Conservation (phyloP, 495 filamentous ascomycete species). For the Letharia columbiana region DNA sequence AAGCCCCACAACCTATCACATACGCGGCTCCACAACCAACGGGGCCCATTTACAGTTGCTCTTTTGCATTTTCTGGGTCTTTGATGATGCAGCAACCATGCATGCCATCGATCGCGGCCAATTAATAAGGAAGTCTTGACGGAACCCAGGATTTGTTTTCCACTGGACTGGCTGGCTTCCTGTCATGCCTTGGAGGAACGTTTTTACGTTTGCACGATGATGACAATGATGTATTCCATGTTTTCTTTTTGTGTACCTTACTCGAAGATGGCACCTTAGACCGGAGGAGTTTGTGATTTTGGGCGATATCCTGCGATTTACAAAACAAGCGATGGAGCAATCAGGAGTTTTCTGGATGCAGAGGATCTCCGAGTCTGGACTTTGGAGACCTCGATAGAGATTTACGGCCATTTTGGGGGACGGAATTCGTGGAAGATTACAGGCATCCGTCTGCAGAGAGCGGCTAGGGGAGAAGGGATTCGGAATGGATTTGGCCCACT, state of each 20-base stretch:
- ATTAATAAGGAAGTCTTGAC: neutral
- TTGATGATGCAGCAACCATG: neutral
- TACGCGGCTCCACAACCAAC: conserved; percentile 7
- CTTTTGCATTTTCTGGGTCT: neutral
- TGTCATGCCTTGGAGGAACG: neutral
- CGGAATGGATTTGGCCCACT: neutral
- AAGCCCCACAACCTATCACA: neutral
- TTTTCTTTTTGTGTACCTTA: conserved; percentile 9
- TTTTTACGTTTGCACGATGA: conserved; percentile 9
- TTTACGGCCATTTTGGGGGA: neutral
- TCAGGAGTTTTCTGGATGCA: conserved; percentile 1
- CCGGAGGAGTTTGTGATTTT: neutral
- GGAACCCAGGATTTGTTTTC: neutral
- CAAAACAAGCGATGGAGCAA: conserved; percentile 6
- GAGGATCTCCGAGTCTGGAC: neutral
- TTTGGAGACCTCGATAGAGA: neutral
- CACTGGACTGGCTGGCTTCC: neutral
- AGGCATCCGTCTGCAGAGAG: neutral
- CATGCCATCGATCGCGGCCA: neutral
- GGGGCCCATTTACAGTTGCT: neutral
- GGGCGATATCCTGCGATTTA: conserved; percentile 1
- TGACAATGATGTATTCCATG: conserved; percentile 9
- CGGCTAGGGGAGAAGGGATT: neutral
- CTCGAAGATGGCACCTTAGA: conserved; percentile 8
- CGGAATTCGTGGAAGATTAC: neutral